A percentile compares a stretch with the other conserved stretches of the same genome.
phyloP scores from a whole-genome alignment of 768 basidiomycete genomes.

The Nidularia pulvinata region DNA sequence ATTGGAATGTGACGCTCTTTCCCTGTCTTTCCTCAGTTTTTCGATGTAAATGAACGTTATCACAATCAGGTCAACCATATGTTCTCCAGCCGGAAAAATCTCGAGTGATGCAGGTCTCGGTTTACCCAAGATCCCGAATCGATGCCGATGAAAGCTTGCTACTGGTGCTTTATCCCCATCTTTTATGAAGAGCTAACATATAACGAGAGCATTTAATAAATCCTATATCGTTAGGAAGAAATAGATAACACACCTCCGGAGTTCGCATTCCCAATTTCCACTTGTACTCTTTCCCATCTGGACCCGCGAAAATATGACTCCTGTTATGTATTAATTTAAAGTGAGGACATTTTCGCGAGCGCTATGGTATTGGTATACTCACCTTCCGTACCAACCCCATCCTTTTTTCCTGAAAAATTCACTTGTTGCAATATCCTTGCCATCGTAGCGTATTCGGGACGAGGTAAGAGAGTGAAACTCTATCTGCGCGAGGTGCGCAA shows the following conservation, averaged over 20 bases:
- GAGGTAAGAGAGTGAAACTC: slow-evolving; percentile 26
- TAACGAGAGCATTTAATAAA: not conserved
- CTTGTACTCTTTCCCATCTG: slow-evolving; percentile 19
- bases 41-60: slow-evolving; percentile 26
- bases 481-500: slow-evolving; percentile 26
- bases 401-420: slow-evolving; percentile 20
- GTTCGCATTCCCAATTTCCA: slow-evolving; percentile 10
- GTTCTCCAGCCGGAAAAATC: slow-evolving; percentile 16
- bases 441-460: slow-evolving; percentile 23
- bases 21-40: slow-evolving; percentile 18
- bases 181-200: slow-evolving; percentile 11
- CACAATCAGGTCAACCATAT: slow-evolving; percentile 20
- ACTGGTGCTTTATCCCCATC: slow-evolving; percentile 13
- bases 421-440: slow-evolving; percentile 16
- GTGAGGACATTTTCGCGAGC: not conserved
- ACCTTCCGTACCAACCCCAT: slow-evolving; percentile 17
- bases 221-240: not conserved
- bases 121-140: slow-evolving; percentile 6
- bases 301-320: slow-evolving; percentile 12
- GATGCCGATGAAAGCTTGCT: slow-evolving; percentile 12
- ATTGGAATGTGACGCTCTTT: slow-evolving; percentile 1
- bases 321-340: not conserved
- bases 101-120: slow-evolving; percentile 12
- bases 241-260: slow-evolving; percentile 4
- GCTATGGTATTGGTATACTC: not conserved